A percentile compares a stretch with the other conserved stretches of the same genome.
Conservation (phyloP, 345 rosid genomes). For the Arabidopsis suecica region DNA sequence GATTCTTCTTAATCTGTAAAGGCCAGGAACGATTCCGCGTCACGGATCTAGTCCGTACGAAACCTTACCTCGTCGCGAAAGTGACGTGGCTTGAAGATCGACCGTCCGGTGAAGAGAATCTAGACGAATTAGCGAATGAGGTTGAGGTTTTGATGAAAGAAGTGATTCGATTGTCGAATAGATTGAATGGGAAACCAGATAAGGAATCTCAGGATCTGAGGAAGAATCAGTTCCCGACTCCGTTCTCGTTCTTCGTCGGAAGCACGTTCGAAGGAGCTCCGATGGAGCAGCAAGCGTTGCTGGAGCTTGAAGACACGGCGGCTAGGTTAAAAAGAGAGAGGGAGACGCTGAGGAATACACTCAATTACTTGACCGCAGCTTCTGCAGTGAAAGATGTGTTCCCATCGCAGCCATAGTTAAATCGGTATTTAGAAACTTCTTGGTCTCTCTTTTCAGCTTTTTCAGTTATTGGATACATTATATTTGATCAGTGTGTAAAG, state of each 20-base stretch:
- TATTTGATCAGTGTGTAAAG: conserved; percentile 35
- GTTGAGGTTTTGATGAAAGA: conserved; percentile 89
- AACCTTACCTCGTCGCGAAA: conserved; percentile 86
- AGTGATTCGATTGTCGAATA: conserved; percentile 82
- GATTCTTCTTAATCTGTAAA: conserved; percentile 90
- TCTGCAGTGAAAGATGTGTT: conserved; percentile 94
- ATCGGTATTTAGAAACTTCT: background rate
- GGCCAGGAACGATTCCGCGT: conserved; percentile 98
- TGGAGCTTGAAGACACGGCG: conserved; percentile 91
- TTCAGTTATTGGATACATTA: conserved; percentile 26
- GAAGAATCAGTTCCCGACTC: conserved; percentile 87
- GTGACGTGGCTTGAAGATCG: conserved; percentile 95
- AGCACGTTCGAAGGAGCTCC: conserved; percentile 94
- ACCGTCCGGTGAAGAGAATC: conserved; percentile 83
- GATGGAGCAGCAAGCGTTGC: conserved; percentile 90
- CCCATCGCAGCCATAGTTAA: conserved; percentile 59
- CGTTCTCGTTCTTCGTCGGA: conserved; percentile 92
- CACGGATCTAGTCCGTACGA: conserved; percentile 68
- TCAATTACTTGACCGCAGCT: conserved; percentile 91
- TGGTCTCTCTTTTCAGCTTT: conserved; percentile 7
- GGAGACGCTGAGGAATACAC: conserved; percentile 89
- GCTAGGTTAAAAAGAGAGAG: conserved; percentile 90
- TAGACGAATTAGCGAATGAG: conserved; percentile 69
- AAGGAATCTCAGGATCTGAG: conserved; percentile 78
- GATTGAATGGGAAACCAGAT: conserved; percentile 86